Evolutionary conservation across 352 stramenopile species (phyloP).

Genomic region (Globisporangium viniferum): DNA sequence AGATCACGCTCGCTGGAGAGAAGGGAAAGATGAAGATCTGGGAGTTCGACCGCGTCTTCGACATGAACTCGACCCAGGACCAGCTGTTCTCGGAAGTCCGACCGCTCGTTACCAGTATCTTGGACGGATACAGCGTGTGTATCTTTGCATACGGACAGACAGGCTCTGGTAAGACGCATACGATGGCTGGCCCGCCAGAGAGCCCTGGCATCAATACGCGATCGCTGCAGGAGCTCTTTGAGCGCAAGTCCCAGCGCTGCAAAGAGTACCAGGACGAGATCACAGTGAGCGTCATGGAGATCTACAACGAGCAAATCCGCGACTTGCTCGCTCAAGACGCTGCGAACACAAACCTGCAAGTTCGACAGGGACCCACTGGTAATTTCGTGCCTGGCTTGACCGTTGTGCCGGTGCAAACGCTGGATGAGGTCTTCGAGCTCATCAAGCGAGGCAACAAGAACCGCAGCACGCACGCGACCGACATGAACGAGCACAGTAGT

Average conservation of each 20-base stretch:
- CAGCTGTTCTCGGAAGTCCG: conserved; percentile 76
- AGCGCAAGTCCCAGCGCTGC: conserved; percentile 53
- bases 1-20: conserved; percentile 74
- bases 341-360: conserved; percentile 76
- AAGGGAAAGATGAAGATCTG: conserved; percentile 87
- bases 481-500: conserved; percentile 91
- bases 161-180: conserved; percentile 86
- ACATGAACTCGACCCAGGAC: conserved; percentile 71
- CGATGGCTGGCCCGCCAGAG: conserved; percentile 69
- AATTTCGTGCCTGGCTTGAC: conserved; percentile 86
- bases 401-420: conserved; percentile 61
- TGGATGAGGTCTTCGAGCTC: conserved; percentile 83
- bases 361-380: conserved; percentile 75
- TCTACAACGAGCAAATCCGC: conserved; percentile 96
- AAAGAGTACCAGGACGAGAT: conserved; percentile 86
- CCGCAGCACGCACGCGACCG: conserved; percentile 77
- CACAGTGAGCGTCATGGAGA: conserved; percentile 93
- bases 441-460: conserved; percentile 88
- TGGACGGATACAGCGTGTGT: conserved; percentile 88
- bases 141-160: conserved; percentile 91
- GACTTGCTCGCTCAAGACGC: conserved; percentile 90
- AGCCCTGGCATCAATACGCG: conserved; percentile 83
- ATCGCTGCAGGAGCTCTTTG: conserved; percentile 81
- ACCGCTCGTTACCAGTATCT: conserved; percentile 78
- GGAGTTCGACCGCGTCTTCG: conserved; percentile 86